Percentiles rank a stretch among this genome's conserved stretches.
Evolutionary conservation across 805 yeast species (phyloP).

Genomic region (Pichia sporocuriosa): DNA sequence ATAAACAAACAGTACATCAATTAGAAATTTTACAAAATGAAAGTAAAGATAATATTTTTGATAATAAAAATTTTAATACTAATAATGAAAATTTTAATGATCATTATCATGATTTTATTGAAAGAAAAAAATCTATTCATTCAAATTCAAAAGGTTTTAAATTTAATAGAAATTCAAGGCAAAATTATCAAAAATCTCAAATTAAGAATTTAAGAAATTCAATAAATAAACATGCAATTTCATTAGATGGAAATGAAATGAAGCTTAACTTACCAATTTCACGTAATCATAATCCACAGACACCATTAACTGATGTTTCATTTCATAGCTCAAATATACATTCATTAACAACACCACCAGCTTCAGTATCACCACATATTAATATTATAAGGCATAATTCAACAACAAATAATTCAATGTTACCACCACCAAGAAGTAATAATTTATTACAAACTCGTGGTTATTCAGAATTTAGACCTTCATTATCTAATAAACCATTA

Average conservation of each 20-base stretch:
- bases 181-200: no score
- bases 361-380: constrained; percentile 8
- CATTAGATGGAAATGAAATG: no score
- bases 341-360: constrained; percentile 8
- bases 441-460: constrained; percentile 11
- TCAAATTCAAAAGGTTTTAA: no score
- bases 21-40: no score
- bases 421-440: constrained; percentile 28
- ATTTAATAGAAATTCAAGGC: no score
- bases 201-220: no score
- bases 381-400: no score
- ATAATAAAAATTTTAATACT: constrained; percentile 11
- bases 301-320: not conserved
- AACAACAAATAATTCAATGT: constrained; percentile 19
- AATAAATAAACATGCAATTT: no score
- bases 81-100: not conserved
- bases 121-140: no score
- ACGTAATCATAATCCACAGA: constrained; percentile 4
- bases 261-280: no score
- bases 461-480: constrained; percentile 25
- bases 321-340: no score
- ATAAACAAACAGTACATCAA: constrained; percentile 78
- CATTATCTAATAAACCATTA: constrained; percentile 25
- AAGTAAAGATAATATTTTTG: no score
- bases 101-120: not conserved